Percentiles rank a stretch among this genome's conserved stretches.
Evolutionary conservation across 805 yeast species (phyloP).

Genomic region (Monosporozyma servazzii): DNA sequence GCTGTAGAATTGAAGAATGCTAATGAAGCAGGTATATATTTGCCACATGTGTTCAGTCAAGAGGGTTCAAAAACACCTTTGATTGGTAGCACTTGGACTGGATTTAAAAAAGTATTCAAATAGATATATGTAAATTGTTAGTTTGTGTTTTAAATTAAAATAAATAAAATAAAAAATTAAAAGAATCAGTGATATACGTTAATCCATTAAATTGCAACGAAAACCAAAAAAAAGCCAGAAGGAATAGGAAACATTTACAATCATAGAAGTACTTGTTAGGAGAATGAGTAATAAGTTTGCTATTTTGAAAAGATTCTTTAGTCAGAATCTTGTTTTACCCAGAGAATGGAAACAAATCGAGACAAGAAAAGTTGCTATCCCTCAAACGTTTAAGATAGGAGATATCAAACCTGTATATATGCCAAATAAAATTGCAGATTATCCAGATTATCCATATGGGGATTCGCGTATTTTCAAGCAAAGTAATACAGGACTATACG

Average conservation of each 20-base stretch:
- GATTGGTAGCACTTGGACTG: constrained; percentile 12
- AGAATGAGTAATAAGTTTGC: background rate
- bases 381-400: constrained; percentile 42
- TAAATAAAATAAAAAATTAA: no score
- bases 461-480: constrained; percentile 71
- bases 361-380: constrained; percentile 37
- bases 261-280: no score
- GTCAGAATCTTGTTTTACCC: background rate
- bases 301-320: background rate
- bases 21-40: constrained; percentile 13
- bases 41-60: background rate
- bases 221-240: no score
- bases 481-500: constrained; percentile 81
- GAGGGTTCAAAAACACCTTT: constrained; percentile 5
- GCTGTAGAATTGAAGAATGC: constrained; percentile 30
- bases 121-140: no score
- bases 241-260: no score
- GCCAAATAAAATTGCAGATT: constrained; percentile 36
- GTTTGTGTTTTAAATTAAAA: no score
- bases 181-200: no score
- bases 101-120: constrained; percentile 14
- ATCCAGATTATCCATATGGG: constrained; percentile 71
- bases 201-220: no score
- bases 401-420: constrained; percentile 41
- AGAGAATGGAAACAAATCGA: constrained; percentile 40